Conservation (phyloP, 1,284 basidiomycete genomes). For the Moniliophthora roreri region DNA sequence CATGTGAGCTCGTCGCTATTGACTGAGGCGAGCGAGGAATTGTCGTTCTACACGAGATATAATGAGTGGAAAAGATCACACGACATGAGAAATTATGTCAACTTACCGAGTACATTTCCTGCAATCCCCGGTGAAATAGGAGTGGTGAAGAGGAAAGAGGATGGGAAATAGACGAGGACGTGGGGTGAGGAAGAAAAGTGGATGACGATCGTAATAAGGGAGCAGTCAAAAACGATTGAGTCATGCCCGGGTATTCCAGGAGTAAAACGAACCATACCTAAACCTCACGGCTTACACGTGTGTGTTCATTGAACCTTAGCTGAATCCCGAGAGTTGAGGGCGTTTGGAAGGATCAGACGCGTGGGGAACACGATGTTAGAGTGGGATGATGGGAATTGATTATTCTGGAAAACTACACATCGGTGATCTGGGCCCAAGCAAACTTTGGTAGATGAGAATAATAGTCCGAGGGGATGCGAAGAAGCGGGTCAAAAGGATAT, state of each 20-base stretch:
- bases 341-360: slow-evolving; percentile 17
- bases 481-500: slow-evolving; percentile 7
- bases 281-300: slow-evolving; percentile 41
- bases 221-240: slow-evolving; percentile 7
- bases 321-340: slow-evolving; percentile 15
- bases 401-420: slow-evolving; percentile 1
- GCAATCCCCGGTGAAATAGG: slow-evolving; percentile 7
- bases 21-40: slow-evolving; percentile 29
- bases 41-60: slow-evolving; percentile 26
- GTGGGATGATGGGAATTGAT: slow-evolving; percentile 9
- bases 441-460: slow-evolving; percentile 3
- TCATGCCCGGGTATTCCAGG: slow-evolving; percentile 10
- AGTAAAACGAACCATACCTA: slow-evolving; percentile 26
- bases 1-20: slow-evolving; percentile 45
- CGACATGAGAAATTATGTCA: slow-evolving; percentile 13
- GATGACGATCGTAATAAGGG: slow-evolving; percentile 14
- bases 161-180: slow-evolving; percentile 14
- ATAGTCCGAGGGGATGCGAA: slow-evolving; percentile 10
- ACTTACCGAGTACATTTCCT: slow-evolving; percentile 26
- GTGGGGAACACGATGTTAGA: slow-evolving; percentile 16
- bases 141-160: slow-evolving; percentile 19
- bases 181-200: slow-evolving; percentile 13
- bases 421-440: slow-evolving; percentile 1
- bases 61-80: slow-evolving; percentile 15
- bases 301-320: slow-evolving; percentile 15